These are phyloP conservation scores for Acanthamoeba divionensis DNA, from an alignment of 208 protist genomes.

Conservation along the genomic window DNA sequence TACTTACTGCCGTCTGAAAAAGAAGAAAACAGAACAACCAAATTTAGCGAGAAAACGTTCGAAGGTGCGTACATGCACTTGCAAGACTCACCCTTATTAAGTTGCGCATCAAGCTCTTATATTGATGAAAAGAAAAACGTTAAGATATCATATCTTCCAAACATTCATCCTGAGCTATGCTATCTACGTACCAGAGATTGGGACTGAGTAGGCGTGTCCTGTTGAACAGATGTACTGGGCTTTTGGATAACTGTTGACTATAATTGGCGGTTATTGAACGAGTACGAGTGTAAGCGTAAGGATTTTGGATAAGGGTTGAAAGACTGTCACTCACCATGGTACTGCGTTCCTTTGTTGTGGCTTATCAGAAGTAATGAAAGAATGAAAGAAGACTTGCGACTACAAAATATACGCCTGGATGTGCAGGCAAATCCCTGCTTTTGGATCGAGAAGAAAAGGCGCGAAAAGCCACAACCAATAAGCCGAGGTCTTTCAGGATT, in stretches of 20 bases:
- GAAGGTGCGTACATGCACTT: no score
- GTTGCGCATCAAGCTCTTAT: conserved; percentile 40
- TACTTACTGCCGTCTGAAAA: conserved; percentile 41
- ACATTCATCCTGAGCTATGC: background rate
- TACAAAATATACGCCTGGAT: background rate
- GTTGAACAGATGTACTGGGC: no score
- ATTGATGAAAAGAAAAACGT: background rate
- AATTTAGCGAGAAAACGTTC: background rate
- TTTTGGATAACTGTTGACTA: no score
- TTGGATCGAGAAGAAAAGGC: no score
- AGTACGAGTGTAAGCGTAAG: no score
- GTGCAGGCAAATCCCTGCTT: no score
- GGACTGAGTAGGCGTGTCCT: background rate
- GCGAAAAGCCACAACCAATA: no score
- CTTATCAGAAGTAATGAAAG: background rate
- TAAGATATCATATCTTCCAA: background rate
- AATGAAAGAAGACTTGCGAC: background rate
- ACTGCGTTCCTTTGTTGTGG: background rate
- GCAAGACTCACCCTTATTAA: background rate
- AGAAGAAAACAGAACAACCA: background rate
- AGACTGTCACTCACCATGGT: no score
- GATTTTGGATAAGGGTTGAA: no score
- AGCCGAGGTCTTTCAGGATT: no score
- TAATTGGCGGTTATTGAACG: no score
- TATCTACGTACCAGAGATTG: conserved; percentile 12